Base-by-base conservation (phyloP, 208 protist genomes). In the Leishmania lainsoni region DNA sequence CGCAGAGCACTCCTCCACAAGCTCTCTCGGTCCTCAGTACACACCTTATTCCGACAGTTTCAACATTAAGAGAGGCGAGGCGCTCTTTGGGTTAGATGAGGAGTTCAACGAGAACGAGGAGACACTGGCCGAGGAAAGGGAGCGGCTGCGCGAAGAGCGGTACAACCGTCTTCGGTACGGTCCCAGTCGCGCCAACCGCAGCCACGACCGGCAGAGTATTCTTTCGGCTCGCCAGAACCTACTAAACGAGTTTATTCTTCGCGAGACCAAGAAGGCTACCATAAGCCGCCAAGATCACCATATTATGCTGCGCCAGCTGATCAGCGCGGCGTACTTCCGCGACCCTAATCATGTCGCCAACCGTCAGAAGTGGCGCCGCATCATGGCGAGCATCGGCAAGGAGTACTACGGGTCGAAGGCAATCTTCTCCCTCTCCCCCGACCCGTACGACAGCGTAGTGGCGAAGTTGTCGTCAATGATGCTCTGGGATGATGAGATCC, bases 381-480 rank as follows among this genome's bases (percentile, higher is more conserved):
- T 97, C 45, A 71, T 96, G 75, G 87, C 86, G 3, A 86, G 87
- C 22, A 85, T 96, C 42, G 84, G 92, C 56, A 94, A 94, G 79
- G 91, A 96, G 87, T 97, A 94, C 87, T 89, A 87, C 80, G 90
- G 91, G 54, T 93, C 93, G 9, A 91, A 89, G 73, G 90, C 93
- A 3, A 93, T 95, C 56, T 91, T 96, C 63, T 91, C 86, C 63
- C 83, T 93, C 56, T 90, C 92, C 3, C 89, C 92, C n/a, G 94
- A 97, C 76, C 94, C 94, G 32, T 97, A 97, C 83, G 87, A 95
- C 51, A 85, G 86, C 73, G 91, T 96, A 52, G 75, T 97, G 35
- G 84, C 92, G 26, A 95, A 93, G 83, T 76, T 97, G 69, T 95
- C 91, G 16, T 96, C 92, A 16, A 97, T 97, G 94, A 96, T 95